Evolutionary conservation across 176 grass and related monocot genomes (phyloP).

Genomic region (Aegilops umbellulata): DNA sequence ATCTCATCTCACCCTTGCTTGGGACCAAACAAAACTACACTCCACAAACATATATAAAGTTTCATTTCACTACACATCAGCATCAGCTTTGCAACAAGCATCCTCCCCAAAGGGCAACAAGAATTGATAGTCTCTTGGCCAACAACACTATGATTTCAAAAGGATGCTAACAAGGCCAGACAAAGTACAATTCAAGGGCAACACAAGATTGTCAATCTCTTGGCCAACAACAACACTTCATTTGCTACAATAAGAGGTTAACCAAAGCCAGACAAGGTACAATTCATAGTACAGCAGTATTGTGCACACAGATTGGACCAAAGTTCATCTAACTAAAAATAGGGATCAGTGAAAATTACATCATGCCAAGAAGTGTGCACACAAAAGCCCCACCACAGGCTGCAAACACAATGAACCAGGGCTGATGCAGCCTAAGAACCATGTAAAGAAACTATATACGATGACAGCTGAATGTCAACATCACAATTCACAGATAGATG

Average conservation of each 20-base stretch:
- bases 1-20: not conserved
- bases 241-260: too few species aligned
- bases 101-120: too few species aligned
- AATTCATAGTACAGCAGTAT: too few species aligned
- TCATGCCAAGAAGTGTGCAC: not conserved
- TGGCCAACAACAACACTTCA: not conserved
- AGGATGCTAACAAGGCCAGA: not conserved
- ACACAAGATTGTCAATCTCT: not conserved
- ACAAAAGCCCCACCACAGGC: not conserved
- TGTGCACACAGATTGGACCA: not conserved
- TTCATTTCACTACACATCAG: too few species aligned
- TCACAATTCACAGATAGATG: not conserved
- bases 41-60: too few species aligned
- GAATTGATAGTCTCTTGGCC: not conserved
- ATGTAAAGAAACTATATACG: not conserved
- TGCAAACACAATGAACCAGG: not conserved
- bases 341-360: not conserved
- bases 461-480: not conserved
- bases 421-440: not conserved
- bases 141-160: not conserved
- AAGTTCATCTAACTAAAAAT: not conserved
- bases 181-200: not conserved
- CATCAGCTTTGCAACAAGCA: not conserved
- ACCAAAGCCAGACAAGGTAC: not conserved
- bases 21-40: not conserved